Conservation (phyloP, 176 grass and related monocot genomes). For the Rhynchospora pubera region DNA sequence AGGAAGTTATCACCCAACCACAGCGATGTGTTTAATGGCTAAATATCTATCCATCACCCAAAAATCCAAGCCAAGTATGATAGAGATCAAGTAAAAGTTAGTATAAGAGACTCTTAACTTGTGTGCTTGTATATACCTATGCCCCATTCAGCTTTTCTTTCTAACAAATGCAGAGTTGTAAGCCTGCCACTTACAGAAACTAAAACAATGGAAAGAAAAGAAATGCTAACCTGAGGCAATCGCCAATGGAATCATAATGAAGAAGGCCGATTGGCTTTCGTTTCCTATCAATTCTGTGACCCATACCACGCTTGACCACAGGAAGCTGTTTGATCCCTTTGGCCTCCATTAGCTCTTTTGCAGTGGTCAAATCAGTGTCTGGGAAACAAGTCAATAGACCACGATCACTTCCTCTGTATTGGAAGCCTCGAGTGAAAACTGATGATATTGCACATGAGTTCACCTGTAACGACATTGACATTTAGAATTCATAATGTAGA, state of each 20-base stretch:
- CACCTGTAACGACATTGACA: slow-evolving; percentile 49
- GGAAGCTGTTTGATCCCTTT: slow-evolving; percentile 90
- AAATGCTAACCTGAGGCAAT: slow-evolving; percentile 62
- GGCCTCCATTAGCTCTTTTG: slow-evolving; percentile 90
- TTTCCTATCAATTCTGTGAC: slow-evolving; percentile 44
- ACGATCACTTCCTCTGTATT: slow-evolving; percentile 40
- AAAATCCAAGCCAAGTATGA: not conserved
- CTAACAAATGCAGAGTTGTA: not conserved
- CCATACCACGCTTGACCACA: slow-evolving; percentile 74
- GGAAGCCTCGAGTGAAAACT: slow-evolving; percentile 68
- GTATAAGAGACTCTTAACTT: not conserved
- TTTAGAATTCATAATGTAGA: not conserved
- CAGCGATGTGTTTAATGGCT: not conserved
- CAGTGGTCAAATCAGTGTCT: slow-evolving; percentile 89
- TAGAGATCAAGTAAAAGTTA: not conserved
- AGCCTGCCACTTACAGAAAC: not conserved
- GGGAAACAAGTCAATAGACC: slow-evolving; percentile 85
- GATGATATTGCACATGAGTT: slow-evolving; percentile 41
- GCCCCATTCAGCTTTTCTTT: not conserved
- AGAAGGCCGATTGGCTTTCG: slow-evolving; percentile 68
- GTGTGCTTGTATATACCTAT: not conserved
- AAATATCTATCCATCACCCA: not conserved
- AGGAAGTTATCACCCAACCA: not conserved
- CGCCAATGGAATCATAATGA: slow-evolving; percentile 68
- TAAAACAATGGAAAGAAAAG: not conserved